phyloP scores from a whole-genome alignment of 2,329 filamentous ascomycete species.

The Alternaria viburni region DNA sequence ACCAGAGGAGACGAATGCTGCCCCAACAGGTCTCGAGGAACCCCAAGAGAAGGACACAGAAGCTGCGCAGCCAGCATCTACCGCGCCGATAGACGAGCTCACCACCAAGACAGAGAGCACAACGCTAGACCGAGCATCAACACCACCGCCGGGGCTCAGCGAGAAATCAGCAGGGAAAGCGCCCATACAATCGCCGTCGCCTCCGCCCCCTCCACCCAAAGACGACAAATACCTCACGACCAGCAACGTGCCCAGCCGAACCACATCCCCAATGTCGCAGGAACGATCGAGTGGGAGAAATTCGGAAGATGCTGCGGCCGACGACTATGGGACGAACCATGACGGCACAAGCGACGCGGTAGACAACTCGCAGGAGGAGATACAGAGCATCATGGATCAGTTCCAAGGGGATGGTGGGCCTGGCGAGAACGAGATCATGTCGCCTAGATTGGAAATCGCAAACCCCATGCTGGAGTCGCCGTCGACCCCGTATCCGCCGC shows the following conservation, averaged over 20 bases:
- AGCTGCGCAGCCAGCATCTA: constrained; percentile 6
- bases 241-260: constrained; percentile 50
- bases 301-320: constrained; percentile 43
- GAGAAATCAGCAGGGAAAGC: constrained; percentile 38
- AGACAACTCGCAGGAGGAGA: constrained; percentile 78
- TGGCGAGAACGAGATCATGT: constrained; percentile 86
- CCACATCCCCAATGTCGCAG: constrained; percentile 41
- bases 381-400: constrained; percentile 97
- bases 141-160: constrained; percentile 25
- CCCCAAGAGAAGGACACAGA: not conserved
- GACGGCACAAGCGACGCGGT: constrained; percentile 44
- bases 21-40: not conserved
- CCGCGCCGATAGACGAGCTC: constrained; percentile 23
- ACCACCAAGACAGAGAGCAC: constrained; percentile 25
- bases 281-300: constrained; percentile 50
- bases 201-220: constrained; percentile 58
- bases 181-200: constrained; percentile 43
- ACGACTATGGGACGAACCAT: constrained; percentile 58
- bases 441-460: constrained; percentile 81
- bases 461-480: constrained; percentile 74
- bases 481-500: constrained; percentile 71
- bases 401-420: constrained; percentile 78
- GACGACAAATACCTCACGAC: constrained; percentile 58
- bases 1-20: not conserved
- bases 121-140: constrained; percentile 18